Percentiles rank a stretch among this genome's conserved stretches.
phyloP scores from a whole-genome alignment of 1,284 basidiomycete species.

The Cryptococcus wingfieldii region DNA sequence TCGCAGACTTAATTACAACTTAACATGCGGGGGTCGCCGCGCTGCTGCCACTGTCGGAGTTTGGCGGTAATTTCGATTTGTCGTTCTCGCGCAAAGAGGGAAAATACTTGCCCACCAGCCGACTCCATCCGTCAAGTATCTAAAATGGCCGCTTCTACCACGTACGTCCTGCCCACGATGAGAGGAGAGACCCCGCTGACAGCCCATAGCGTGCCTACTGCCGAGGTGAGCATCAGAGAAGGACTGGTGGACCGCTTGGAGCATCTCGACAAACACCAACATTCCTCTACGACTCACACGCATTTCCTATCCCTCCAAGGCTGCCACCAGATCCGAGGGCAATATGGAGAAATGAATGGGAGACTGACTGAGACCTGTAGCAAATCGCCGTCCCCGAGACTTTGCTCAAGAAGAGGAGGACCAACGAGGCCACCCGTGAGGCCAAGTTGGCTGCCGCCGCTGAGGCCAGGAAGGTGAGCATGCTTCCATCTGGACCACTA shows the following conservation, averaged over 20 bases:
- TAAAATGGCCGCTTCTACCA: conserved; percentile 46
- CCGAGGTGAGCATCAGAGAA: conserved; percentile 30
- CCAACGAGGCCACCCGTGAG: conserved; percentile 95
- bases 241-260: not conserved
- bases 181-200: conserved; percentile 1
- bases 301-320: too few species aligned
- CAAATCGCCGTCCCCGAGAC: conserved; percentile 91
- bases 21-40: too few species aligned
- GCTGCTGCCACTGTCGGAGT: not conserved
- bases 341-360: not conserved
- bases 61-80: not conserved
- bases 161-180: conserved; percentile 16
- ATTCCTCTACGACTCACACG: not conserved
- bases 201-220: conserved; percentile 31
- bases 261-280: not conserved
- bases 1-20: too few species aligned
- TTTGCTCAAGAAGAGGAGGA: conserved; percentile 98
- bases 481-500: not conserved
- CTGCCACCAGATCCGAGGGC: too few species aligned
- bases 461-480: conserved; percentile 88
- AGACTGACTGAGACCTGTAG: conserved; percentile 12
- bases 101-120: not conserved
- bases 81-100: not conserved
- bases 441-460: conserved; percentile 82
- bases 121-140: conserved; percentile 24